Base-by-base conservation (phyloP, 2,329 filamentous ascomycete species). In the Calonectria multiphialidica region DNA sequence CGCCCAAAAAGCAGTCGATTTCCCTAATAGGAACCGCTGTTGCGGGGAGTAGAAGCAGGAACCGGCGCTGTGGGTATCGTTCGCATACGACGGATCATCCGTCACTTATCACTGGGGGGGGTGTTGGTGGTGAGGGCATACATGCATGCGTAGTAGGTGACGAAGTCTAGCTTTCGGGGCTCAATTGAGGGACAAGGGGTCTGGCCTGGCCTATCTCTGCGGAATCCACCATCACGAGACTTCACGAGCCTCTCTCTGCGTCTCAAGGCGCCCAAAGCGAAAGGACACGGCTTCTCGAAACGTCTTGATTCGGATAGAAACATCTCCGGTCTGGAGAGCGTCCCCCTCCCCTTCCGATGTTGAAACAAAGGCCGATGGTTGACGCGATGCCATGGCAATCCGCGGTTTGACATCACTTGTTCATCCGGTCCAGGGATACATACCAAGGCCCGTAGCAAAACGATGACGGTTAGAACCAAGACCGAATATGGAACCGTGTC, bases 161-260 rank as follows among this genome's bases (percentile, higher is more conserved):
- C 53, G 63, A 63, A 49, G 63, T 49, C 63, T 64, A 63, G 55
- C 45, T 66, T 44, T 47, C 40, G 62, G 53, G 30, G 40, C 45
- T 47, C 45, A 47, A 47, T 25, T 35, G 23, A 42, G 50, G 5
- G 35, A 16, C 21, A 49, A 65, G 61, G 67, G 30, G 55, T 23
- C 18, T 18, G 18, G 47, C 23, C 53, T 59, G 15, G 33, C 35
- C 28, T 35, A 40, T 55, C 47, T 65, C n/a, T 47, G 25, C 12
- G 18, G 64, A 67, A 59, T 37, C 50, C 68, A 62, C 68, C 30
- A 50, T 66, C 62, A 47, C 62, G 68, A 66, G 62, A 66, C 53
- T 23, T 59, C 61, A 21, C n/a, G 21, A 66, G 28, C 45, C 44
- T 30, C 25, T 40, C 15, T 40, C 9, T 40, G 33, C 12, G n/a